A percentile compares a stretch with the other conserved stretches of the same genome.
These are phyloP conservation scores for Solanum pennellii DNA, from an alignment of 257 asterid genomes.

Conservation along the genomic window DNA sequence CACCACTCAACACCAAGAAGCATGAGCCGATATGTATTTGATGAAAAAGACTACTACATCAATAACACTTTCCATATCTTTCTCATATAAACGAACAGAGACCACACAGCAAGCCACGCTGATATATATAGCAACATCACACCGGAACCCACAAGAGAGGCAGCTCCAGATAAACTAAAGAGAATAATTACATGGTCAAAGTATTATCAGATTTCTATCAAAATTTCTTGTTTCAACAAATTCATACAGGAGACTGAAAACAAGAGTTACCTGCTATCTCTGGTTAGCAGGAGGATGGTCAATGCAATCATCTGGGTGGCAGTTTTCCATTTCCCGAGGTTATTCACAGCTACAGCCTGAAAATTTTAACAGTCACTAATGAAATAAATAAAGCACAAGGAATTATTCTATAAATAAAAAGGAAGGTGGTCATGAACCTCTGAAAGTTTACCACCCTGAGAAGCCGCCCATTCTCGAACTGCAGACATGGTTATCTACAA, in stretches of 20 bases:
- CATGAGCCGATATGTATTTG: constrained; percentile 3
- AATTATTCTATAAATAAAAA: not conserved
- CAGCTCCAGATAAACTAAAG: constrained; percentile 46
- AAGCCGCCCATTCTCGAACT: constrained; percentile 99
- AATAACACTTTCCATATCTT: constrained; percentile 65
- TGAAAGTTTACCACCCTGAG: constrained; percentile 76
- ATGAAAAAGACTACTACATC: constrained; percentile 16
- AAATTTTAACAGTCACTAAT: not conserved
- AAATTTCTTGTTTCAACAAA: not conserved
- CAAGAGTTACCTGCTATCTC: constrained; percentile 65
- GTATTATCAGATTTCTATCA: not conserved
- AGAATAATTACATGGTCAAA: not conserved
- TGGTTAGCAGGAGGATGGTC: constrained; percentile 73
- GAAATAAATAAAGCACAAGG: not conserved
- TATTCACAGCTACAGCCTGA: constrained; percentile 97
- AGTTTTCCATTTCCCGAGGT: constrained; percentile 95
- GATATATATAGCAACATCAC: constrained; percentile 59
- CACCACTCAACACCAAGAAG: not conserved
- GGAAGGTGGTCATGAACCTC: constrained; percentile 33
- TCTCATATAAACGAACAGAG: constrained; percentile 55
- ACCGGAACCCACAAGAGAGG: constrained; percentile 47
- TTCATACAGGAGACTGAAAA: not conserved
- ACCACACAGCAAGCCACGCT: constrained; percentile 83
- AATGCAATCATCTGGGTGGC: constrained; percentile 90
- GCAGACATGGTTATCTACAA: constrained; percentile 97